Conservation (phyloP, 2,329 filamentous ascomycete genomes). For the Emergomyces orientalis region DNA sequence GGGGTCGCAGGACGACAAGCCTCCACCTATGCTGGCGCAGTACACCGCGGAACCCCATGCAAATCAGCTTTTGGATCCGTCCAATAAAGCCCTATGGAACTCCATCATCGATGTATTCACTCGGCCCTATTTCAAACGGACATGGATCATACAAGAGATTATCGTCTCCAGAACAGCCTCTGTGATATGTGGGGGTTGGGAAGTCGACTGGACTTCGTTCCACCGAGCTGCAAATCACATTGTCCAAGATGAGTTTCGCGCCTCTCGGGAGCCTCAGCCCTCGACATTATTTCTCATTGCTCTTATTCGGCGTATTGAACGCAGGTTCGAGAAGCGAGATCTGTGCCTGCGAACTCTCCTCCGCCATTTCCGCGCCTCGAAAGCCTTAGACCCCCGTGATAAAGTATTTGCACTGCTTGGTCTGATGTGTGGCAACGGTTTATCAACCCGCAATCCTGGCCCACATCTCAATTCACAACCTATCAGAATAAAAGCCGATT, state of each 20-base stretch:
- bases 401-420: constrained; percentile 14
- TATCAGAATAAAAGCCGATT: background rate
- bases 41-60: background rate
- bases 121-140: constrained; percentile 7
- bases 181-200: constrained; percentile 3
- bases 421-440: constrained; percentile 3
- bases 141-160: constrained; percentile 9
- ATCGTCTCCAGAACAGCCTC: constrained; percentile 3
- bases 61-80: constrained; percentile 4
- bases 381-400: constrained; percentile 12
- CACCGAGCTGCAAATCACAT: constrained; percentile 9
- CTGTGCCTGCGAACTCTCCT: constrained; percentile 7
- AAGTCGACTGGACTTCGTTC: constrained; percentile 6
- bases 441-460: background rate
- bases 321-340: constrained; percentile 2
- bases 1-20: constrained; percentile 3
- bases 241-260: constrained; percentile 6
- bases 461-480: background rate
- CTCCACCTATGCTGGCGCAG: background rate
- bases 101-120: constrained; percentile 8
- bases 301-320: constrained; percentile 7
- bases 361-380: constrained; percentile 2
- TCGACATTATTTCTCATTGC: constrained; percentile 6
- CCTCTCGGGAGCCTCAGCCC: constrained; percentile 3
- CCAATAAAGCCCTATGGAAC: constrained; percentile 1